Evolutionary conservation across 2,329 filamentous ascomycete species (phyloP).

Genomic region (Pyrenochaeta sp.): DNA sequence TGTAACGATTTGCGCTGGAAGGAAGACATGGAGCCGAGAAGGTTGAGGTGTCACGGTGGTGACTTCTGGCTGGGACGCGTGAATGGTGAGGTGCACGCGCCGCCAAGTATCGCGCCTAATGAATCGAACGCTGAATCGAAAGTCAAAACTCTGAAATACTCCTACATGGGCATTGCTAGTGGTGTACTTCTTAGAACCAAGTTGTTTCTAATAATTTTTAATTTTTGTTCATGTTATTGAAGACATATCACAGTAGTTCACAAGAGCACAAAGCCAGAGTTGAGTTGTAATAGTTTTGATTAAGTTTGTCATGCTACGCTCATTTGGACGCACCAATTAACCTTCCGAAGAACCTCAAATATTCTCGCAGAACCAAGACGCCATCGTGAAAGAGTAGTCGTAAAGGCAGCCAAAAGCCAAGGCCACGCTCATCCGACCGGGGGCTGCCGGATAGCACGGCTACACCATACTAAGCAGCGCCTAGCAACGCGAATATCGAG

Average conservation of each 20-base stretch:
- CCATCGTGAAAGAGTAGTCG: conserved; percentile 17
- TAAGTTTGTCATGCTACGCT: conserved; percentile 18
- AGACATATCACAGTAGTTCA: neutral
- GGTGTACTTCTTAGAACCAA: no score
- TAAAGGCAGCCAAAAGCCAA: conserved; percentile 12
- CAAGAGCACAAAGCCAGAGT: neutral
- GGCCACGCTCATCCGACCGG: conserved; percentile 9
- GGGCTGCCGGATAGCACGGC: conserved; percentile 4
- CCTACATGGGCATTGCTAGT: no score
- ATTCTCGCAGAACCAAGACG: conserved; percentile 14
- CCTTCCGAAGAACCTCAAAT: conserved; percentile 3
- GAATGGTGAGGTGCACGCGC: conserved; percentile 18
- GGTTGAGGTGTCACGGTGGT: conserved; percentile 25
- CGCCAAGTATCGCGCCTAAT: conserved; percentile 16
- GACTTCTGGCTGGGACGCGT: conserved; percentile 20
- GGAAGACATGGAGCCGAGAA: conserved; percentile 29
- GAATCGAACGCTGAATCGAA: neutral
- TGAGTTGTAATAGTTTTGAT: conserved; percentile 16
- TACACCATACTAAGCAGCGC: conserved; percentile 1
- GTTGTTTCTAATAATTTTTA: no score
- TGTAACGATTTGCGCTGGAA: conserved; percentile 12
- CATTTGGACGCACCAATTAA: conserved; percentile 8
- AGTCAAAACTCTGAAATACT: neutral
- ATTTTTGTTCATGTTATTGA: neutral
- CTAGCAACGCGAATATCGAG: conserved; percentile 6